Evolutionary conservation across 148 eudicot species (phyloP).

Genomic region (Vaccinium darrowii): DNA sequence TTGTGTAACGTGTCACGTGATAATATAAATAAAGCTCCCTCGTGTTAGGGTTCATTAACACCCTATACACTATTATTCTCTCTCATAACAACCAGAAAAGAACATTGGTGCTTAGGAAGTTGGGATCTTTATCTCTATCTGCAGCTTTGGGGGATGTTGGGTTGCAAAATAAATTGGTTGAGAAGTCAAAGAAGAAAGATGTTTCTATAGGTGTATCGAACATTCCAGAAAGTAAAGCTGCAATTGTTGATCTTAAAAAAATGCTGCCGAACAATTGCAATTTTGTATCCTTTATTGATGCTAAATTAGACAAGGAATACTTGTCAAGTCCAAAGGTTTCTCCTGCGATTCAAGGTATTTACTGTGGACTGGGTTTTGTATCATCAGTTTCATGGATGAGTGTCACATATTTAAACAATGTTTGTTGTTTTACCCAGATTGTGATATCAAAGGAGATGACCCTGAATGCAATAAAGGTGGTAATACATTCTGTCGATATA

Average conservation of each 20-base stretch:
- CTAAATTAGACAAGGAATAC: constrained; percentile 20
- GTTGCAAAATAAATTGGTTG: constrained; percentile 23
- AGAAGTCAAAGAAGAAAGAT: constrained; percentile 37
- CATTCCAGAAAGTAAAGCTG: no score
- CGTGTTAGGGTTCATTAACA: no score
- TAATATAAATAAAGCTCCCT: no score
- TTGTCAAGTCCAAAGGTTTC: constrained; percentile 20
- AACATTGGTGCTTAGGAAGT: constrained; percentile 43
- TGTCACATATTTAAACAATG: constrained; percentile 1
- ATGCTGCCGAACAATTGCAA: no score
- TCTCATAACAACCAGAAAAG: constrained; percentile 39
- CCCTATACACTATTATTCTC: no score
- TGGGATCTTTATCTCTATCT: constrained; percentile 43
- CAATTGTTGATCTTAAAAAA: no score
- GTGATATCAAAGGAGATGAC: constrained; percentile 21
- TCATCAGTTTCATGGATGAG: constrained; percentile 8
- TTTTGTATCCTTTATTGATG: not conserved
- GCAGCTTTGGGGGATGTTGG: constrained; percentile 31
- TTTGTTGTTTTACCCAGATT: constrained; percentile 9
- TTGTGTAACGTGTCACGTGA: no score
- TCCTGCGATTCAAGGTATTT: constrained; percentile 36
- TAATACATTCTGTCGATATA: constrained; percentile 15
- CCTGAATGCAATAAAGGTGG: constrained; percentile 25
- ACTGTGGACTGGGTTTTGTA: not conserved
- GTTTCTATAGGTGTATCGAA: not conserved